A percentile compares a stretch with the other conserved stretches of the same genome.
These are phyloP conservation scores for Emericellopsis terricola DNA, from an alignment of 495 filamentous ascomycete genomes.

Conservation along the genomic window DNA sequence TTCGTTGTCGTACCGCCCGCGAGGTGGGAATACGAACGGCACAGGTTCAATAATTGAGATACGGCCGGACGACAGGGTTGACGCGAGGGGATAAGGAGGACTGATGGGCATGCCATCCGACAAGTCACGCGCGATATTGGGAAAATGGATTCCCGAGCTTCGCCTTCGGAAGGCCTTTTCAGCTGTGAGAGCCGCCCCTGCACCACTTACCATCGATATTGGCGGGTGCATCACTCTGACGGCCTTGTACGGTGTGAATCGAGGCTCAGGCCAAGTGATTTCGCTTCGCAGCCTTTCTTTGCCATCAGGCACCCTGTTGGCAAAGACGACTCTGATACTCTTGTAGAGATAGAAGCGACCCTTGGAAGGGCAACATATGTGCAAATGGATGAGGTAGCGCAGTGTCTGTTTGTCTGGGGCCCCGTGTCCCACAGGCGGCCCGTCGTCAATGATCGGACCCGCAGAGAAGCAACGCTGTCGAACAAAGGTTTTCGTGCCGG, in stretches of 20 bases:
- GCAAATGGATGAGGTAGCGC: slow-evolving; percentile 83
- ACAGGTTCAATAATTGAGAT: too few relatives aligned
- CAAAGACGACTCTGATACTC: slow-evolving; percentile 86
- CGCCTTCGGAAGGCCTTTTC: slow-evolving; percentile 39
- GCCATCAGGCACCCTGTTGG: slow-evolving; percentile 91
- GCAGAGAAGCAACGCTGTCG: slow-evolving; percentile 87
- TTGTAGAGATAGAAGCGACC: slow-evolving; percentile 86
- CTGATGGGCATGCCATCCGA: too few relatives aligned
- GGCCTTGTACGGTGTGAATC: slow-evolving; percentile 72
- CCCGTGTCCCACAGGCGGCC: slow-evolving; percentile 10
- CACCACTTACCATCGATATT: slow-evolving; percentile 8
- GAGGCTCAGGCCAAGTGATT: slow-evolving; percentile 72
- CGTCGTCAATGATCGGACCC: slow-evolving; percentile 65
- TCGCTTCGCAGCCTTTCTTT: slow-evolving; percentile 90
- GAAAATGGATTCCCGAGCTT: slow-evolving; percentile 33
- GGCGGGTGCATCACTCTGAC: slow-evolving; percentile 27
- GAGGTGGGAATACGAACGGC: too few relatives aligned
- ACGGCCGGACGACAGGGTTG: too few relatives aligned
- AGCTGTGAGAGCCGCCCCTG: slow-evolving; percentile 22
- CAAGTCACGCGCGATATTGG: too few relatives aligned
- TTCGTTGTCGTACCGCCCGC: too few relatives aligned
- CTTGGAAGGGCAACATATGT: slow-evolving; percentile 74
- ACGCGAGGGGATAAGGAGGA: too few relatives aligned
- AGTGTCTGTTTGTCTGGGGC: slow-evolving; percentile 54
- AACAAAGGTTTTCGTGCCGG: slow-evolving; percentile 91